phyloP scores from a whole-genome alignment of 192 early-diverging fungal genomes.

The Coemansia sp. region DNA sequence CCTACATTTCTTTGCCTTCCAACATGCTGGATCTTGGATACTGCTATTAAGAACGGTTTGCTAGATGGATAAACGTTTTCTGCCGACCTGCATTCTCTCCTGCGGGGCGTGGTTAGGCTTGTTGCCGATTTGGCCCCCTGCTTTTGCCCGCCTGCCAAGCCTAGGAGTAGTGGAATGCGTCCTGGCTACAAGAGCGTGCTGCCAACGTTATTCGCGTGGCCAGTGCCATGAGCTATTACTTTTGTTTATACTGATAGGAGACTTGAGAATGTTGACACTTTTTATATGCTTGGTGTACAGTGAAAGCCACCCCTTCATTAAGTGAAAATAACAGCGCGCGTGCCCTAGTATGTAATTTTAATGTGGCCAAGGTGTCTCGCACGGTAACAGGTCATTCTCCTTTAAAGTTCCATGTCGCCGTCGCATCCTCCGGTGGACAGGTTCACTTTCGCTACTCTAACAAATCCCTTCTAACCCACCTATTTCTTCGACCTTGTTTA shows the following conservation, averaged over 20 bases:
- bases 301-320: neutral
- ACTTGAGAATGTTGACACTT: neutral
- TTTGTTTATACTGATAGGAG: neutral
- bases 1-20: no score
- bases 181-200: neutral
- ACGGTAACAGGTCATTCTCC: neutral
- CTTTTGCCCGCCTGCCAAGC: neutral
- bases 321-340: neutral
- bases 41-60: neutral
- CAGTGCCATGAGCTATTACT: neutral
- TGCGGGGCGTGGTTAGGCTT: no score
- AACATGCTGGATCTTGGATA: neutral
- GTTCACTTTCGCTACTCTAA: neutral
- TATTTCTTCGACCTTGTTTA: neutral
- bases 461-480: neutral
- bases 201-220: constrained; percentile 2
- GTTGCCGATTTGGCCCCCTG: no score
- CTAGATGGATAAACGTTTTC: neutral
- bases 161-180: neutral
- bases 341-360: neutral
- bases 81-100: neutral
- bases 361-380: neutral
- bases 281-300: neutral
- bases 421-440: neutral
- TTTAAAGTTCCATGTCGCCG: neutral